Conservation (phyloP, 176 grass and related monocot species). For the Melocanna baccifera region DNA sequence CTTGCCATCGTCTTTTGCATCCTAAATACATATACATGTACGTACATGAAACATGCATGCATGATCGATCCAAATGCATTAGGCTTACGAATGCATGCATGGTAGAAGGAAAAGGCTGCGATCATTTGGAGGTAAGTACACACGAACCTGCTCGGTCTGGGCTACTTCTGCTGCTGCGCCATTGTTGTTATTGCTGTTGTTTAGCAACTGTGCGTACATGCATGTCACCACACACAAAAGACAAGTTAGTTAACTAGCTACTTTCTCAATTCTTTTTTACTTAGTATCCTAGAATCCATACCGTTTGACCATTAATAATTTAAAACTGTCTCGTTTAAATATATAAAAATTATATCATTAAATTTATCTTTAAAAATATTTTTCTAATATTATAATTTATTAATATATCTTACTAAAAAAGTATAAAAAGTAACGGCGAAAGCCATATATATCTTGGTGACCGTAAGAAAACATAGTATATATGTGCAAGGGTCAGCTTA, state of each 20-base stretch:
- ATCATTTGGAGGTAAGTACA: neutral
- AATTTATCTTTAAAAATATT: no score
- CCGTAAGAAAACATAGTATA: no score
- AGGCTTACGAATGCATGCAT: neutral
- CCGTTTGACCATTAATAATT: no score
- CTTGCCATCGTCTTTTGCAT: neutral
- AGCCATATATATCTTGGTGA: no score
- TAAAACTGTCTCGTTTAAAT: no score
- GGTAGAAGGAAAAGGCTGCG: neutral
- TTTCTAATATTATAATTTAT: no score
- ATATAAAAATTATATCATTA: no score
- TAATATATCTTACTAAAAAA: no score
- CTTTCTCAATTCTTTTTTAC: no score
- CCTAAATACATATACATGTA: conserved; percentile 18
- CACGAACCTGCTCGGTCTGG: conserved; percentile 7
- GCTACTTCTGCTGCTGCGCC: neutral
- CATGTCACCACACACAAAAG: neutral
- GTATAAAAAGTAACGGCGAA: no score
- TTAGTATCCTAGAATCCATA: no score
- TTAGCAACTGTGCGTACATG: conserved; percentile 4
- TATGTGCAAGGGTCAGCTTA: no score
- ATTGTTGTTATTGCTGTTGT: neutral
- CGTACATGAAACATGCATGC: neutral
- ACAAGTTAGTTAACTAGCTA: neutral
- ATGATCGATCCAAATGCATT: neutral